Evolutionary conservation across 306 rosid genomes (phyloP).

Genomic region (Medicago arabica): DNA sequence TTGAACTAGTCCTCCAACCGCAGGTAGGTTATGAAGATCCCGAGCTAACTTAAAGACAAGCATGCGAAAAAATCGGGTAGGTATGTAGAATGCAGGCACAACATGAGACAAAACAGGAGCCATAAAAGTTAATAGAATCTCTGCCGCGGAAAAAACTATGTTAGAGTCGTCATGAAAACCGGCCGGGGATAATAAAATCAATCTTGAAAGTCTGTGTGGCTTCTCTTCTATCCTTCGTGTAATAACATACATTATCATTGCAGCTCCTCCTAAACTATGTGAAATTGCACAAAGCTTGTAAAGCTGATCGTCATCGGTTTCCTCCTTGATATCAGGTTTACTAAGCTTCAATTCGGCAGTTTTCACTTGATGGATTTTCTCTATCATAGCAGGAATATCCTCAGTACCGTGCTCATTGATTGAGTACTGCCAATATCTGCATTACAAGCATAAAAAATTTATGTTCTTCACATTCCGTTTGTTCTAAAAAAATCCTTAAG

Average conservation of each 20-base stretch:
- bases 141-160: conserved; percentile 62
- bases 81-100: conserved; percentile 86
- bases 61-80: conserved; percentile 93
- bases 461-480: neutral
- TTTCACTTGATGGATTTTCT: conserved; percentile 83
- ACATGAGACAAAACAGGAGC: conserved; percentile 72
- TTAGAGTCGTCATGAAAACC: conserved; percentile 86
- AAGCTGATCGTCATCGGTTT: conserved; percentile 64
- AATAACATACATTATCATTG: conserved; percentile 69
- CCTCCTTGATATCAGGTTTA: conserved; percentile 67
- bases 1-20: conserved; percentile 93
- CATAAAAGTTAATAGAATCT: conserved; percentile 54
- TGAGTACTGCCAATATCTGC: conserved; percentile 93
- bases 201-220: conserved; percentile 86
- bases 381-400: conserved; percentile 92
- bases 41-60: conserved; percentile 88
- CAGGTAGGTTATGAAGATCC: conserved; percentile 87
- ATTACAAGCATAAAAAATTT: conserved; percentile 22
- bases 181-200: conserved; percentile 86
- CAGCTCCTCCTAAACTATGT: conserved; percentile 98
- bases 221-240: conserved; percentile 69
- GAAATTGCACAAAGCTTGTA: conserved; percentile 83
- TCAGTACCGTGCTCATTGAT: conserved; percentile 91
- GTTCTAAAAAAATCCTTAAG: neutral
- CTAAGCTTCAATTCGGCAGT: conserved; percentile 71